Evolutionary conservation across 2,329 filamentous ascomycete genomes (phyloP), one percentile per base, ranked within the genome.

Genomic region (Myotisia sp.): DNA sequence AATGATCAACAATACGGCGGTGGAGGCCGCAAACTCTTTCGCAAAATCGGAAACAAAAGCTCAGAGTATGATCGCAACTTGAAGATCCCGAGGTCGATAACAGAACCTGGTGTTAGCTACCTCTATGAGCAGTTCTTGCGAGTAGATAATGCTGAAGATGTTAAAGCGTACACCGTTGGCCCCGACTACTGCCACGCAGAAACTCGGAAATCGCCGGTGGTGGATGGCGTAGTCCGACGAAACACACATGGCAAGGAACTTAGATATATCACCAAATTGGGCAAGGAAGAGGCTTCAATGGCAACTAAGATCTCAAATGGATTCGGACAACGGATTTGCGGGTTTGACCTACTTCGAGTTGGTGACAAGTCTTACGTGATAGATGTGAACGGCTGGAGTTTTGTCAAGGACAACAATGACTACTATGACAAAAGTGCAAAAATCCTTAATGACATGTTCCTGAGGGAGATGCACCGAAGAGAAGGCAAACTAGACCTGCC

Each of bases 301-400:
- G 92, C 92, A 3, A 75, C 80, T 42, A 87, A 80, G 47, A 95
- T 98, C 39, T 84, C 86, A 2, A 78, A 75, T 28, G 80, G 84
- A 0, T 98, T 98, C 56, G 90, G 87, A 0, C 90, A 98, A 56
- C 70, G 84, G 36, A 86, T 98, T 2, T 98, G 90, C 52, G 90
- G 90, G 0, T 98, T 98, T 49, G 90, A 98, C 54, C 68, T 98
- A 40, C 66, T 98, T 37, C 77, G 92, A 18, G 84, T 86, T 8
- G 77, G 75, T 32, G 83, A 85, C 10, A 83, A 83, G 55, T 95
- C 87, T 54, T 98, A 84, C 58, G 90, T 98, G 31, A 98, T 98
- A 45, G 90, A 98, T 49, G 90, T 98, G 47, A 98, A 98, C 55
- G 90, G 90, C 8, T 98, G 92, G 92, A 95, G 87, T 52, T 98